Evolutionary conservation across 495 filamentous ascomycete genomes (phyloP).

Genomic region (Lophiotrema nucula): DNA sequence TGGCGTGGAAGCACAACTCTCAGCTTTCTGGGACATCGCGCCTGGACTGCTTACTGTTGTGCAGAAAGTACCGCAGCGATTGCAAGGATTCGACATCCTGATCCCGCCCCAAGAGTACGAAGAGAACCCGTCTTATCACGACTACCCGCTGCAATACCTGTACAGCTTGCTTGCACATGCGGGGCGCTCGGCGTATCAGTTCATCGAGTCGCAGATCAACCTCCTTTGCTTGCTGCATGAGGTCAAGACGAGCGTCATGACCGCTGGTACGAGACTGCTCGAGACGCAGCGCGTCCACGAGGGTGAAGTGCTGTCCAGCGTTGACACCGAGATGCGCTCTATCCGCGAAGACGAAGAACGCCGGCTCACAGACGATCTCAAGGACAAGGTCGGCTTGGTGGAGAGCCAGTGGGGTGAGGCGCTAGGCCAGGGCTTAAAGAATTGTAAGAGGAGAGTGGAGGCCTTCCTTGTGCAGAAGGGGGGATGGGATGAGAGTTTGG

Average conservation of each 20-base stretch:
- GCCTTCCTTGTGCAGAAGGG: conserved; percentile 35
- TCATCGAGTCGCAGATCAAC: conserved; percentile 93
- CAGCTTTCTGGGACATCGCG: conserved; percentile 96
- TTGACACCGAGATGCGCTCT: conserved; percentile 57
- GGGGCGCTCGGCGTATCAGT: conserved; percentile 89
- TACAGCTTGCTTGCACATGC: conserved; percentile 79
- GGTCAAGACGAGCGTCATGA: conserved; percentile 75
- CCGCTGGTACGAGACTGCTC: conserved; percentile 55
- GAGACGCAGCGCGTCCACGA: conserved; percentile 57
- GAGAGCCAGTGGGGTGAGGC: conserved; percentile 84
- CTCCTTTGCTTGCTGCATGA: conserved; percentile 91
- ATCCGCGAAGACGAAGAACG: conserved; percentile 64
- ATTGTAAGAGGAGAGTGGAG: conserved; percentile 49
- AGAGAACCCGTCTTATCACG: conserved; percentile 78
- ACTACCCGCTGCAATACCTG: conserved; percentile 83
- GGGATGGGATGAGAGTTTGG: conserved; percentile 45
- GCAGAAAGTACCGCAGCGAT: conserved; percentile 65
- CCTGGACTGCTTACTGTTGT: conserved; percentile 72
- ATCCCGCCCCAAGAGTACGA: conserved; percentile 75
- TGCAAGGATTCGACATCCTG: conserved; percentile 47
- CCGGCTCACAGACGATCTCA: conserved; percentile 76
- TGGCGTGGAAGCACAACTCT: conserved; percentile 86
- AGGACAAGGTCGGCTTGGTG: conserved; percentile 84
- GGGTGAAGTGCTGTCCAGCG: conserved; percentile 53
- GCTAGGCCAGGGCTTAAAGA: conserved; percentile 59